These are phyloP conservation scores for Albizia julibrissin DNA, from an alignment of 306 rosid species.

Conservation along the genomic window DNA sequence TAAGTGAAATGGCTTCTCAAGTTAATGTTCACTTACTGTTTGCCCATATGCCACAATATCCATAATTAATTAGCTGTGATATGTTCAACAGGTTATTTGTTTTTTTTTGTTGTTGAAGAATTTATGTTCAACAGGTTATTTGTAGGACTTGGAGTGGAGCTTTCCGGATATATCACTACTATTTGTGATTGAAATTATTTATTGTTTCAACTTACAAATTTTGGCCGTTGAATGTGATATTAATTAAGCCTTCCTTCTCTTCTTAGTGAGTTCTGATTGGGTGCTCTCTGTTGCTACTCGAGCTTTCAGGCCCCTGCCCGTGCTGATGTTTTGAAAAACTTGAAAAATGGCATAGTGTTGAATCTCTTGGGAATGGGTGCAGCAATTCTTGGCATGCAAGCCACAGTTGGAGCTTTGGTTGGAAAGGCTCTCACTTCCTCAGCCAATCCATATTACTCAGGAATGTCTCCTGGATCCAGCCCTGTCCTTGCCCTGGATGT, in stretches of 20 bases:
- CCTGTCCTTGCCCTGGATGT: constrained; percentile 98
- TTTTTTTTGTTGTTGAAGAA: no score
- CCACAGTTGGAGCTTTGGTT: constrained; percentile 88
- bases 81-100: background rate
- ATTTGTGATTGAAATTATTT: background rate
- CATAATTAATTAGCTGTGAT: background rate
- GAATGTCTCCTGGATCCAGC: constrained; percentile 76
- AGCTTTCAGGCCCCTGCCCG: constrained; percentile 93
- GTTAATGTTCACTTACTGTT: background rate
- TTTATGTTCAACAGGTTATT: background rate
- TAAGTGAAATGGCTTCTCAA: constrained; percentile 11
- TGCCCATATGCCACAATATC: background rate
- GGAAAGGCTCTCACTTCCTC: constrained; percentile 97
- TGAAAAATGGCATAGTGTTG: constrained; percentile 74
- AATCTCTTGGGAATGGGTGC: constrained; percentile 97
- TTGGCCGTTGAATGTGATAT: background rate
- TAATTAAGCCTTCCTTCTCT: background rate
- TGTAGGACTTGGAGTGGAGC: background rate
- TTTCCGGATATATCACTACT: background rate
- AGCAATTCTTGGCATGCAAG: constrained; percentile 95
- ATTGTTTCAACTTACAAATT: background rate
- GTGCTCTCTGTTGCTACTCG: constrained; percentile 8
- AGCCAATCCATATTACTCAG: constrained; percentile 86
- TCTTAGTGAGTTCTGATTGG: constrained; percentile 14
- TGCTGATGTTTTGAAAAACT: constrained; percentile 87